Evolutionary conservation across 169 alveolate species (phyloP).

Genomic region (Perkinsus olseni): DNA sequence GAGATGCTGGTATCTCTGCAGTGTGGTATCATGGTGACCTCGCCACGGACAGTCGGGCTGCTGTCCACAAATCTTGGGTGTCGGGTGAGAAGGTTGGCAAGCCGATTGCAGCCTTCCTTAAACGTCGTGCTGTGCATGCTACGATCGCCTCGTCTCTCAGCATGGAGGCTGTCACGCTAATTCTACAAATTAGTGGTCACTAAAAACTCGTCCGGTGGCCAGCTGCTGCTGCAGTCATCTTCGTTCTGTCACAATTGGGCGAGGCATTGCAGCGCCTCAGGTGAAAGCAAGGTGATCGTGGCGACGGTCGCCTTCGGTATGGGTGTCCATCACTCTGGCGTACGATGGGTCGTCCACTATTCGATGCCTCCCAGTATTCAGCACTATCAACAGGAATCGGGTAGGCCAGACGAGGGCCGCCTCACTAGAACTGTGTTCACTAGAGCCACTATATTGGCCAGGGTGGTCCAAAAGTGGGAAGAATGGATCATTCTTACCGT

Average conservation of each 20-base stretch:
- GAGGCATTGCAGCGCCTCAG: not conserved
- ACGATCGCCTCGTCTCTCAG: not conserved
- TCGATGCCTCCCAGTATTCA: constrained; percentile 90
- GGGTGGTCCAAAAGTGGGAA: too few species aligned
- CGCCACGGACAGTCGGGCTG: not conserved
- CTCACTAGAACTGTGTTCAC: too few species aligned
- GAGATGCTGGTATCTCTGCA: not conserved
- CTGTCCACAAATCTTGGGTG: not conserved
- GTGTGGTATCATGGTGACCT: not conserved
- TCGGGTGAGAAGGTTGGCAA: not conserved
- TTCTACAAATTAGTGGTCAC: not conserved
- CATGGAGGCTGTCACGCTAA: not conserved
- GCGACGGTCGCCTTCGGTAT: constrained; percentile 97
- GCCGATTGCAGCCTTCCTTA: not conserved
- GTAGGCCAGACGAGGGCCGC: too few species aligned
- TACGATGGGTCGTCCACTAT: constrained; percentile 88
- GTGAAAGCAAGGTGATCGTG: constrained; percentile 31
- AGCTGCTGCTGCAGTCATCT: not conserved
- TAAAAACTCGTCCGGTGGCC: not conserved
- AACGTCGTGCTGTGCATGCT: not conserved
- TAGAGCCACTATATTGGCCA: too few species aligned
- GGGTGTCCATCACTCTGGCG: constrained; percentile 95
- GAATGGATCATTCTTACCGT: too few species aligned
- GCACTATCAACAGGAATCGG: constrained; percentile 82
- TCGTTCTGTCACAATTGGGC: not conserved